A percentile compares a stretch with the other conserved stretches of the same genome.
phyloP scores from a whole-genome alignment of 2,329 filamentous ascomycete species.

The Diaporthe vaccinii region DNA sequence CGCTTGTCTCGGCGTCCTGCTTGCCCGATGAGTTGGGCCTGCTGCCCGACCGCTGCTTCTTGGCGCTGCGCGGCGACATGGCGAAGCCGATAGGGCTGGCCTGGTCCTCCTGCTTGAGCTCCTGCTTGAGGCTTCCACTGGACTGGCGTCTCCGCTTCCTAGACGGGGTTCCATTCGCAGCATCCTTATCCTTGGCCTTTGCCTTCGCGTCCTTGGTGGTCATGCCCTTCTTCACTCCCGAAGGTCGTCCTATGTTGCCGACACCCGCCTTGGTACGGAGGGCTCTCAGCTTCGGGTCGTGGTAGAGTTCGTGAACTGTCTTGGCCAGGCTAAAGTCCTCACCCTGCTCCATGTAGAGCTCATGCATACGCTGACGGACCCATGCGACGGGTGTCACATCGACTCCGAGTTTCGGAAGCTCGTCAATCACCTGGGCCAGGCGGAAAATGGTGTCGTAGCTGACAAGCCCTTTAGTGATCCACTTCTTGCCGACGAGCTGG shows the following conservation, averaged over 20 bases:
- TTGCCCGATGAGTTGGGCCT: conserved; percentile 11
- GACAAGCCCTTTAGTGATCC: conserved; percentile 58
- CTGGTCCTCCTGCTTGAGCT: conserved; percentile 45
- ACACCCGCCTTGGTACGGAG: conserved; percentile 67
- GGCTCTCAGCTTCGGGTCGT: conserved; percentile 64
- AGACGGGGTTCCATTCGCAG: conserved; percentile 41
- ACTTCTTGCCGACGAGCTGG: conserved; percentile 67
- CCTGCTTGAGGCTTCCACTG: conserved; percentile 31
- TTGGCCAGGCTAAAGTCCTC: conserved; percentile 64
- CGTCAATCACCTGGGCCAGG: conserved; percentile 63
- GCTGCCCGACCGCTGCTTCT: conserved; percentile 31
- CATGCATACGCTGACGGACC: conserved; percentile 69
- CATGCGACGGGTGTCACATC: conserved; percentile 67
- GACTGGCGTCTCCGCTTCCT: conserved; percentile 42
- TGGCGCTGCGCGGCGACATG: conserved; percentile 14
- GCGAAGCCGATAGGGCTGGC: neutral
- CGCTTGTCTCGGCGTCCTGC: conserved; percentile 1
- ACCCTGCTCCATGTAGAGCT: conserved; percentile 60
- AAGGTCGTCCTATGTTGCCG: conserved; percentile 70
- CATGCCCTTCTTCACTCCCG: conserved; percentile 55
- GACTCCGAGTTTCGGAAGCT: conserved; percentile 66
- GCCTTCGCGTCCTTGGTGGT: conserved; percentile 45
- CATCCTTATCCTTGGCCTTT: conserved; percentile 45
- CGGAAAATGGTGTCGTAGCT: conserved; percentile 71
- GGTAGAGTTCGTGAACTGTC: conserved; percentile 67